These are phyloP conservation scores for Lachnellula hyalina DNA, from an alignment of 2,329 filamentous ascomycete genomes.

Conservation along the genomic window DNA sequence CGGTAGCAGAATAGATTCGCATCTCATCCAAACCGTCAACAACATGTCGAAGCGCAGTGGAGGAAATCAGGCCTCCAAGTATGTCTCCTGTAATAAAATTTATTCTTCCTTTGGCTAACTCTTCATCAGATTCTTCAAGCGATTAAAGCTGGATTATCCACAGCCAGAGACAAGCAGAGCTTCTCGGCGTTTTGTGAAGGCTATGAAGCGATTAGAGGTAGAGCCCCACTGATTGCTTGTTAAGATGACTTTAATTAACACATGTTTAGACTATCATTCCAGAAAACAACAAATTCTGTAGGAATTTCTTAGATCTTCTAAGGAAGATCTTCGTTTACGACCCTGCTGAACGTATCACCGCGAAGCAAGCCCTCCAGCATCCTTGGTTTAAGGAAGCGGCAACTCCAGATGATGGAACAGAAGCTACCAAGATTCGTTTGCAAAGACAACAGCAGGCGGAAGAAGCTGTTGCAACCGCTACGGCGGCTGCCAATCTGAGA, in stretches of 20 bases:
- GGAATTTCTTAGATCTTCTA: conserved; percentile 58
- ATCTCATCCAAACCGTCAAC: conserved; percentile 53
- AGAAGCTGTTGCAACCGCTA: conserved; percentile 14
- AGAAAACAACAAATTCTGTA: conserved; percentile 51
- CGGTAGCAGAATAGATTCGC: conserved; percentile 51
- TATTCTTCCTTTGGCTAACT: conserved; percentile 28
- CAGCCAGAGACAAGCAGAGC: conserved; percentile 57
- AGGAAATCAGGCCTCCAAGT: conserved; percentile 62
- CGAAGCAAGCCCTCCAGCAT: conserved; percentile 60
- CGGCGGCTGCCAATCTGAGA: conserved; percentile 9
- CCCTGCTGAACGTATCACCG: conserved; percentile 58
- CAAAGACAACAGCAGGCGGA: conserved; percentile 23
- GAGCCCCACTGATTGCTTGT: conserved; percentile 24
- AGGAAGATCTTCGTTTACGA: conserved; percentile 66
- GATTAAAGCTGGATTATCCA: conserved; percentile 60
- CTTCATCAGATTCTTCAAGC: conserved; percentile 58
- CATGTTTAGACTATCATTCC: conserved; percentile 57
- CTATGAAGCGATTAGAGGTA: conserved; percentile 65
- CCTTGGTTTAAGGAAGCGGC: conserved; percentile 63
- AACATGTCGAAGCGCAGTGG: conserved; percentile 52
- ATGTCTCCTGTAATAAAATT: conserved; percentile 27
- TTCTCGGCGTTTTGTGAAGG: conserved; percentile 61
- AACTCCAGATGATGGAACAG: conserved; percentile 60
- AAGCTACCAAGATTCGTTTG: conserved; percentile 57
- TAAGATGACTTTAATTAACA: conserved; percentile 12